Base-by-base conservation (phyloP, 352 stramenopile species). In the Phytopythium delawarense region DNA sequence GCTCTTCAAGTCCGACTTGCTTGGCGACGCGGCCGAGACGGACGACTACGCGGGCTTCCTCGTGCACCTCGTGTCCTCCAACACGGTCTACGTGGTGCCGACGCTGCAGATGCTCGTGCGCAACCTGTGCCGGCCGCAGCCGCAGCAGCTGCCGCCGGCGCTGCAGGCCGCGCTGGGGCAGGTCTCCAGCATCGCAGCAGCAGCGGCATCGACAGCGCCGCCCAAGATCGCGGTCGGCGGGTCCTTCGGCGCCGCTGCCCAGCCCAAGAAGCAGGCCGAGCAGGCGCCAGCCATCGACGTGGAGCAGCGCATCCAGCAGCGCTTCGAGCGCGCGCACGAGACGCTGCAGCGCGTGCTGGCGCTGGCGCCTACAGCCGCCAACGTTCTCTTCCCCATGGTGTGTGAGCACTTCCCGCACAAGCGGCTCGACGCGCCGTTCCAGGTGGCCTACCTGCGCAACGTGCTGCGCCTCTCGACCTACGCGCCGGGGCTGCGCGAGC, bases 331-430 rank as follows among this genome's bases (percentile, higher is more conserved):
- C 16, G 84, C 87, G 4, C 87, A 93, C 61, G 62, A 70, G 13
- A 89, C 76, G 28, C 64, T 92, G 37, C 68, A 84, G 56, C 78
- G 78, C 35, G 78, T 95, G 20, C 71, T 95, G 32, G 70, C 75
- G 46, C 68, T 95, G 35, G 84, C 87, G 30, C 87, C 87, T 0
- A 91, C 87, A n/a, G 82, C 84, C 25, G 63, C 81, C 13, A 92
- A 93, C 58, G 72, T 89, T 6, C 62, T 95, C 4, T 94, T 93
- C 62, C 81, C 83, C 15, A 75, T 91, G 35, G 53, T 95, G 28
- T 87, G 78, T 32, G 81, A 92, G 50, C 75, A 90, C 42, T 91
- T 92, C 57, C 87, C 87, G 15, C 87, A 95, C 72, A 95, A 95
- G 65, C 82, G 87, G 3, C 66, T 92, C 53, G 84, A 92, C 35